Evolutionary conservation across 345 rosid genomes (phyloP).

Genomic region (Gossypium thurberi): DNA sequence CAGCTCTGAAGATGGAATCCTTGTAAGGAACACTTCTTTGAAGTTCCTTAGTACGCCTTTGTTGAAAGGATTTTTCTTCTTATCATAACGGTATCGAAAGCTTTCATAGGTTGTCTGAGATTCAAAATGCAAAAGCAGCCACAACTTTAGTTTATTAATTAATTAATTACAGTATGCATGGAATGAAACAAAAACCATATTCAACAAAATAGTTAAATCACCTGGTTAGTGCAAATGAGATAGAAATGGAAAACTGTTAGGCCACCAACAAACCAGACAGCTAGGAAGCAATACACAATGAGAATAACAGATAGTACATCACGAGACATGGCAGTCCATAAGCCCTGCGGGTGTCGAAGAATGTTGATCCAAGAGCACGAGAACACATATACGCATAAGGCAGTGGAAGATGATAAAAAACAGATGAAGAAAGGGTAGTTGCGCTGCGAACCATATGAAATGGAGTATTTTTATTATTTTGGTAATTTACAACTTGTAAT

Average conservation of each 20-base stretch:
- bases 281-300: conserved; percentile 69
- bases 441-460: conserved; percentile 49
- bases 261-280: conserved; percentile 99
- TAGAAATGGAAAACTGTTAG: conserved; percentile 81
- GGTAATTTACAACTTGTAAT: not conserved
- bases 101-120: conserved; percentile 95
- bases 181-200: not conserved
- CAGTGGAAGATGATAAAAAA: conserved; percentile 77
- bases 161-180: not conserved
- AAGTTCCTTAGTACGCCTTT: conserved; percentile 68
- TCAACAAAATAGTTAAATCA: conserved; percentile 6
- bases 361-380: conserved; percentile 93
- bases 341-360: conserved; percentile 48
- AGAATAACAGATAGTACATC: conserved; percentile 77
- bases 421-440: conserved; percentile 92
- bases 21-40: conserved; percentile 52
- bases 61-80: conserved; percentile 71
- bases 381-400: conserved; percentile 77
- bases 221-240: conserved; percentile 97
- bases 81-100: conserved; percentile 81
- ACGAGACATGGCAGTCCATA: conserved; percentile 52
- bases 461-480: not conserved
- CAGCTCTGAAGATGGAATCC: conserved; percentile 65
- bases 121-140: not conserved
- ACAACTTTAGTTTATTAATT: not conserved